Conservation (phyloP, 2,329 filamentous ascomycete genomes). For the Rhytidhysteron rufulum region DNA sequence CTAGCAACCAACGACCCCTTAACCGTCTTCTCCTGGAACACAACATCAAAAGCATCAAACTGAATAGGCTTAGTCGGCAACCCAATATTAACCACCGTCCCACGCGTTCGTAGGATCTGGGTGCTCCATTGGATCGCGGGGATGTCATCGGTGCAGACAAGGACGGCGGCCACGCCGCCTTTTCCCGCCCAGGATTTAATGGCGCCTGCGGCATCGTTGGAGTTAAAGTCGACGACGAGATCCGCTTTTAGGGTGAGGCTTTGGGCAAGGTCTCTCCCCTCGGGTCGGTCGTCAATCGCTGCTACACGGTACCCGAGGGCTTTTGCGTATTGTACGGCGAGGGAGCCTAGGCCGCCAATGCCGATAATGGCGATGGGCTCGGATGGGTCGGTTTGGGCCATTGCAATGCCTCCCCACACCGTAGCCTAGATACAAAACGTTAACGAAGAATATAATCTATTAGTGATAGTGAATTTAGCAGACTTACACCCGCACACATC, state of each 20-base stretch:
- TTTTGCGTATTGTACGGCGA: conserved; percentile 9
- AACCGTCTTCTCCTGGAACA: conserved; percentile 4
- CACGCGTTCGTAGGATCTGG: conserved; percentile 9
- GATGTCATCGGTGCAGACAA: conserved; percentile 12
- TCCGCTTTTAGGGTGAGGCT: conserved; percentile 6
- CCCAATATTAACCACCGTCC: conserved; percentile 8
- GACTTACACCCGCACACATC: conserved; percentile 23
- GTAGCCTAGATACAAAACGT: conserved; percentile 5
- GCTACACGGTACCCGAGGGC: conserved; percentile 8
- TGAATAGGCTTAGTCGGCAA: conserved; percentile 6
- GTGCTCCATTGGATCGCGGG: conserved; percentile 9
- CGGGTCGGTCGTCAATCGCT: conserved; percentile 8
- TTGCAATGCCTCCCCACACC: conserved; percentile 7
- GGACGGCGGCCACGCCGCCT: conserved; percentile 7
- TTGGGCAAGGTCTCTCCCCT: background rate
- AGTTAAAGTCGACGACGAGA: conserved; percentile 6
- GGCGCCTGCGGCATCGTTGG: conserved; percentile 6
- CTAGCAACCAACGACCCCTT: conserved; percentile 4
- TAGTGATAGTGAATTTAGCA: background rate
- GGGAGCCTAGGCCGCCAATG: conserved; percentile 8
- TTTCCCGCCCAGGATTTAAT: conserved; percentile 6
- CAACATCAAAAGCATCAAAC: conserved; percentile 8
- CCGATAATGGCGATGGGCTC: conserved; percentile 10
- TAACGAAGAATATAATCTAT: background rate
- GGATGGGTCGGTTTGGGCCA: background rate